Base-by-base conservation (phyloP, 2,329 filamentous ascomycete species). In the Elsinoe fawcettii region DNA sequence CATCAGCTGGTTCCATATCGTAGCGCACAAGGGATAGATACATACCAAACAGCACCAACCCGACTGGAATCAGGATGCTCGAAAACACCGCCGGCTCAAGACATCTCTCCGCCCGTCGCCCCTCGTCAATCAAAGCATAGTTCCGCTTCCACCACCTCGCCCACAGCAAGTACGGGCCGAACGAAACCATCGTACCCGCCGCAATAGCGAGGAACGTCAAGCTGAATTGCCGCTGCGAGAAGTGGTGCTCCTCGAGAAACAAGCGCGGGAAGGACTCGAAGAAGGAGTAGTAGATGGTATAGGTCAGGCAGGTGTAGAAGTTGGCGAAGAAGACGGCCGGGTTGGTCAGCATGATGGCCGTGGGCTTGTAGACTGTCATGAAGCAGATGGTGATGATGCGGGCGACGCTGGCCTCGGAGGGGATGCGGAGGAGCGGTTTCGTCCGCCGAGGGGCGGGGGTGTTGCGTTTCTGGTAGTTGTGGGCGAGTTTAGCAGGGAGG, bases 261-360 rank as follows among this genome's bases (percentile, higher is more conserved):
- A 86, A 81, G 12, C 84, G 71, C 3, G 83, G 82, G 68, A 86
- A 86, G n/a, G 79, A 79, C 46, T 60, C 59, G 20, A 85, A 76
- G 56, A 77, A 78, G 2, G 78, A 81, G 69, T 85, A 86, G 36
- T 83, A 57, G 64, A 83, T 80, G 0, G 81, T 76, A 67, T 71
- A 72, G 51, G 64, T 64, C 2, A 71, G 61, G 1, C 64, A 63
- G 14, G 64, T 65, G 60, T 71, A 71, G 32, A 67, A 23, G 14
- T 65, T 64, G 0, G 65, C 66, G 57, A 69, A 86, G 85, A 59
- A 82, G 61, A 86, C 77, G 12, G 82, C 79, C 0, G 83, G 83
- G 58, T 71, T 69, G 34, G 66, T 79, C 65, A 83, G 60, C 5
- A 76, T 82, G 63, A 85, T 81, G 67, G 81, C 75, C 11, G 80